Conservation (phyloP, 129 eudicot genomes). For the Tanacetum coccineum region DNA sequence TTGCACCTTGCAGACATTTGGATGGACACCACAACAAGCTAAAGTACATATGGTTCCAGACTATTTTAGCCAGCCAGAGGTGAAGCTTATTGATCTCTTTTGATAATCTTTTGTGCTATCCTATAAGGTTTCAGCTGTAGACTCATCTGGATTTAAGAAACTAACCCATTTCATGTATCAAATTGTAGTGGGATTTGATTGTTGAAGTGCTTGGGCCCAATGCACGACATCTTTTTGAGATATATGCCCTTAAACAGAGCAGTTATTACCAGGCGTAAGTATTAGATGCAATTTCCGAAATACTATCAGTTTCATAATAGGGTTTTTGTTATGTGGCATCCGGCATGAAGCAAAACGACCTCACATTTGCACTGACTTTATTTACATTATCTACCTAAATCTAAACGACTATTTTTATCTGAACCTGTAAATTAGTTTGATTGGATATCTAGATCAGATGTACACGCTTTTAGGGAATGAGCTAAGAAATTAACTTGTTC, state of each 20-base stretch:
- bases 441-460: too few species aligned
- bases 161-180: constrained; percentile 20
- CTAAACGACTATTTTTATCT: too few species aligned
- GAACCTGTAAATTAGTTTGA: too few species aligned
- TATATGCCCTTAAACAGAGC: constrained; percentile 81
- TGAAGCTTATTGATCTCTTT: constrained; percentile 29
- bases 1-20: constrained; percentile 65
- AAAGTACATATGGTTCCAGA: constrained; percentile 88
- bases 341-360: constrained; percentile 12
- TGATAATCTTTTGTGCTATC: constrained; percentile 9
- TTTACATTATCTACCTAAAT: too few species aligned
- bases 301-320: neutral
- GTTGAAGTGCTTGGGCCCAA: constrained; percentile 76
- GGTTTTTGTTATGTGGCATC: neutral
- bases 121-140: neutral
- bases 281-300: neutral
- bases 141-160: constrained; percentile 4
- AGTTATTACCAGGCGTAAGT: constrained; percentile 70
- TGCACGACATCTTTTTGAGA: constrained; percentile 89
- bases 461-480: too few species aligned
- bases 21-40: constrained; percentile 90
- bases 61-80: constrained; percentile 80
- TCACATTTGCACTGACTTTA: neutral
- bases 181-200: constrained; percentile 72
- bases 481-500: too few species aligned